Evolutionary conservation across 441 rosid species (phyloP), one percentile per base, ranked within the genome.

Genomic region (Euphorbia schlechtendalii): DNA sequence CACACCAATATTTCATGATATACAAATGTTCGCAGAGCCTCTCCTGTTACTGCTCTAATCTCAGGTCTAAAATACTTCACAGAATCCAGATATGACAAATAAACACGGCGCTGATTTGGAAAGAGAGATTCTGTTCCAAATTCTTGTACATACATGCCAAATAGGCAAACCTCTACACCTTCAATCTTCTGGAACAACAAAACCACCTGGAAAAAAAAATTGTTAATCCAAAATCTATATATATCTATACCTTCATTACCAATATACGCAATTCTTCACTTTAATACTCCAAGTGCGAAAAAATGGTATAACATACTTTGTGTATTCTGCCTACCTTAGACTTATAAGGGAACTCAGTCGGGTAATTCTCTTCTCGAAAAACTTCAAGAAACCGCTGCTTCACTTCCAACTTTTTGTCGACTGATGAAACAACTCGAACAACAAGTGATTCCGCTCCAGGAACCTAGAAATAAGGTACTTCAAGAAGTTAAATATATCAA

Each of bases 61-160:
- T 96, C 99, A 27, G 99, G 99, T 76, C 98, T 87, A 63, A 94
- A 94, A 76, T 94, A 94, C 81, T 94, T 94, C 65, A 94, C 99
- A 61, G 96, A 94, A 75, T 94, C 99, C 70, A 94, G 82, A 71
- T 94, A 94, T 8, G 99, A 94, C 45, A 94, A 85, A 81, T 96
- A 96, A 27, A 96, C 99, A 55, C 98, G 94, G 5, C 93, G 91
- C 70, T 88, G 97, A 83, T 88, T 90, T 56, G 93, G 97, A 74
- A 82, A 87, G 63, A 80, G 83, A 60, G 83, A 77, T 78, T 96
- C 99, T 52, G 98, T 77, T 71, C 98, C 99, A 69, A 90, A 94
- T 87, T 94, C 99, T 79, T 94, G 99, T 67, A 92, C 98, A 57
- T 96, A 96, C 99, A 96, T 96, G 64, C 99, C 98, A 76, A 96